Evolutionary conservation across 371 early-diverging fungal species (phyloP).

Genomic region (Blakeslea trispora): DNA sequence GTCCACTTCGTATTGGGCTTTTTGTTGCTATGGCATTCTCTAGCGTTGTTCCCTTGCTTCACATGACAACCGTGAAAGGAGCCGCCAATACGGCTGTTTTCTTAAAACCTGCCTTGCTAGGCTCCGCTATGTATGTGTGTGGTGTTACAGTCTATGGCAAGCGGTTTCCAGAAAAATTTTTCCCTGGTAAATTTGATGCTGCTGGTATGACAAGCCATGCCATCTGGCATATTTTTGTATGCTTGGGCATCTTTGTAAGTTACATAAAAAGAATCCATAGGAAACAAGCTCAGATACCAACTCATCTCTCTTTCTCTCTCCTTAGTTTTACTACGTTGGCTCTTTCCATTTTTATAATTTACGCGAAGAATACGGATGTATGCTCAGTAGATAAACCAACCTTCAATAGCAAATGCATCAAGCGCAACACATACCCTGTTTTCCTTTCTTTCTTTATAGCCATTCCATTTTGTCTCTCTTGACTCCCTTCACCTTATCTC

Average conservation of each 20-base stretch:
- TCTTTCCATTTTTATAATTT: constrained; percentile 27
- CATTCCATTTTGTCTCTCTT: no score
- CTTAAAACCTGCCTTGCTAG: constrained; percentile 54
- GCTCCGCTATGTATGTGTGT: constrained; percentile 53
- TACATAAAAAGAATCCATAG: background rate
- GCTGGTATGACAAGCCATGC: constrained; percentile 74
- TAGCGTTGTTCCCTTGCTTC: constrained; percentile 60
- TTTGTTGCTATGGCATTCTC: constrained; percentile 67
- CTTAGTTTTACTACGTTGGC: constrained; percentile 26
- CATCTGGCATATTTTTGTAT: constrained; percentile 78
- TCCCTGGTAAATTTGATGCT: constrained; percentile 76
- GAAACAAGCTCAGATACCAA: background rate
- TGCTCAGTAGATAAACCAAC: constrained; percentile 3
- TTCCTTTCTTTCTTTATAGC: no score
- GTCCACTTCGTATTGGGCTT: constrained; percentile 62
- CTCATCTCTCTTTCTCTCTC: background rate
- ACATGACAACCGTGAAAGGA: constrained; percentile 53
- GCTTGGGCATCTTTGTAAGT: constrained; percentile 61
- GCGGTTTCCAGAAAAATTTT: constrained; percentile 73
- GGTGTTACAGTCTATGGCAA: constrained; percentile 54
- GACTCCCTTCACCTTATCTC: no score
- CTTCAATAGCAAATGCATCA: background rate
- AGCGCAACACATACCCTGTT: no score
- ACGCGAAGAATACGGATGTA: constrained; percentile 23
- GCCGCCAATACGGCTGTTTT: constrained; percentile 39